Evolutionary conservation across 495 filamentous ascomycete genomes (phyloP).

Genomic region (Talaromyces stipitatus): DNA sequence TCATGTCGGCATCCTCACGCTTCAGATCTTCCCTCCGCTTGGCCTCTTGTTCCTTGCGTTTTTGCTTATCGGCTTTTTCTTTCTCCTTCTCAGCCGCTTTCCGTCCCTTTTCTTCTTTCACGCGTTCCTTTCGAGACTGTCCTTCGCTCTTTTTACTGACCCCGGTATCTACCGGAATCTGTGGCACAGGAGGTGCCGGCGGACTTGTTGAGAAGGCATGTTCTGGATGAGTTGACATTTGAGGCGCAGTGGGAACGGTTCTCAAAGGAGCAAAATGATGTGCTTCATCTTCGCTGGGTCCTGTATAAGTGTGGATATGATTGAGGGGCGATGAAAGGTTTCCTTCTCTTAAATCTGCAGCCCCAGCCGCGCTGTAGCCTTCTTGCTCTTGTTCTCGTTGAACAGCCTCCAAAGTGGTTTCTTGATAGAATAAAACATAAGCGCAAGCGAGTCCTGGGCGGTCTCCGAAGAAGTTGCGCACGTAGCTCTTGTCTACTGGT

Average conservation of each 20-base stretch:
- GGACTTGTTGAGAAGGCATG: slow-evolving; percentile 13
- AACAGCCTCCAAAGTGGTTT: slow-evolving; percentile 86
- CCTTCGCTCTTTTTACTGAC: slow-evolving; percentile 35
- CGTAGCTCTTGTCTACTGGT: slow-evolving; percentile 92
- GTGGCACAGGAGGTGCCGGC: slow-evolving; percentile 26
- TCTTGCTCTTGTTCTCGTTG: slow-evolving; percentile 77
- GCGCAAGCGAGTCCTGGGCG: slow-evolving; percentile 86
- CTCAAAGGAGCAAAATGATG: slow-evolving; percentile 47
- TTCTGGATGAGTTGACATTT: slow-evolving; percentile 28
- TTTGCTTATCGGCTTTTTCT: slow-evolving; percentile 56
- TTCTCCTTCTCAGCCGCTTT: slow-evolving; percentile 62
- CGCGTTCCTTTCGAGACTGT: slow-evolving; percentile 38
- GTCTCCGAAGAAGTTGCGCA: slow-evolving; percentile 96
- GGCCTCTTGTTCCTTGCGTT: slow-evolving; percentile 54
- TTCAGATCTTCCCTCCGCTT: slow-evolving; percentile 39
- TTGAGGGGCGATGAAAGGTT: slow-evolving; percentile 21
- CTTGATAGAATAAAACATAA: slow-evolving; percentile 96
- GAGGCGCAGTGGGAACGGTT: slow-evolving; percentile 55
- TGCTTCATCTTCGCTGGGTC: slow-evolving; percentile 39
- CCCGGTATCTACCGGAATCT: slow-evolving; percentile 26
- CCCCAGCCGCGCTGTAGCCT: slow-evolving; percentile 47
- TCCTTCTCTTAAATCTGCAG: slow-evolving; percentile 47
- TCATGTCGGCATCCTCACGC: slow-evolving; percentile 51
- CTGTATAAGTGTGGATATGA: slow-evolving; percentile 35
- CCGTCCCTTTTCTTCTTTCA: slow-evolving; percentile 55